Percentiles rank a stretch among this genome's conserved stretches.
These are phyloP conservation scores for Fraxinus greggii DNA, from an alignment of 305 asterid genomes.

Conservation along the genomic window DNA sequence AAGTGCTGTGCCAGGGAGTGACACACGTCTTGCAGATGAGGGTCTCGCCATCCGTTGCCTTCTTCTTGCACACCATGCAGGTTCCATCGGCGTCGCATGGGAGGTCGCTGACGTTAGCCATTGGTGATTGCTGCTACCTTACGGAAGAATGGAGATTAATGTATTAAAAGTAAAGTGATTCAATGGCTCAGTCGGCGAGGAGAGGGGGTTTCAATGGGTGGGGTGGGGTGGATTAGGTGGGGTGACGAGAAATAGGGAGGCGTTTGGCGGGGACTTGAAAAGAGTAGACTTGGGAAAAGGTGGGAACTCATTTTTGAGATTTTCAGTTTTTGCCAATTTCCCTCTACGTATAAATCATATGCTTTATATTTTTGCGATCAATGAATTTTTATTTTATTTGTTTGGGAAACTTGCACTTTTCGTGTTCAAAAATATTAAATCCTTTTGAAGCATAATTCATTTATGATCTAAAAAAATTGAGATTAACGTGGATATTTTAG, in stretches of 20 bases:
- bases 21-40: slow-evolving; percentile 68
- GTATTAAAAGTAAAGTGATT: slow-evolving; percentile 28
- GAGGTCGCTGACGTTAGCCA: slow-evolving; percentile 58
- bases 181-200: slow-evolving; percentile 33
- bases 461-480: neutral
- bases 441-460: neutral
- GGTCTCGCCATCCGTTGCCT: slow-evolving; percentile 46
- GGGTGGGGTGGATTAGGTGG: neutral
- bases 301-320: slow-evolving; percentile 27
- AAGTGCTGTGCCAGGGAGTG: slow-evolving; percentile 84
- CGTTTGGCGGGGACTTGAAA: slow-evolving; percentile 44
- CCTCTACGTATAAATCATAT: slow-evolving; percentile 23
- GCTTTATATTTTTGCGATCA: neutral
- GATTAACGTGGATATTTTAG: neutral
- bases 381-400: neutral
- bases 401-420: neutral
- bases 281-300: slow-evolving; percentile 9
- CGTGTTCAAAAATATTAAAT: neutral
- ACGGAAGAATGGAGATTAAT: neutral
- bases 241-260: slow-evolving; percentile 24
- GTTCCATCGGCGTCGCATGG: slow-evolving; percentile 85
- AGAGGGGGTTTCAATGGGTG: slow-evolving; percentile 22
- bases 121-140: slow-evolving; percentile 20
- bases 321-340: slow-evolving; percentile 27
- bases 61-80: slow-evolving; percentile 73